phyloP scores from a whole-genome alignment of 805 yeast species.

The Starmerella tilneyi region DNA sequence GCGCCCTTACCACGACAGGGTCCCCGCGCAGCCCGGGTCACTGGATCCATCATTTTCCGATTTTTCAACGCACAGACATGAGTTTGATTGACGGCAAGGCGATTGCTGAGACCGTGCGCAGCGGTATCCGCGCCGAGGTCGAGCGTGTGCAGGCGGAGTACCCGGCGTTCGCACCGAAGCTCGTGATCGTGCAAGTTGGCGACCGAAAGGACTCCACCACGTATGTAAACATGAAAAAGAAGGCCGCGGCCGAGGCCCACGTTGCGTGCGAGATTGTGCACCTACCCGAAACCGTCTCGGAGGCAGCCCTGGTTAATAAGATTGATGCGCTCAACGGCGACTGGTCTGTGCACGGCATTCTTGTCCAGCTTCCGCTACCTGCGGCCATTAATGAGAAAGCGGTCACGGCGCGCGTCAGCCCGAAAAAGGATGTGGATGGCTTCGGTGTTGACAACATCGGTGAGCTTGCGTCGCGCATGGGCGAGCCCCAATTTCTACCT shows the following conservation, averaged over 20 bases:
- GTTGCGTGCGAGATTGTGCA: slow-evolving; percentile 57
- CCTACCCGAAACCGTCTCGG: slow-evolving; percentile 51
- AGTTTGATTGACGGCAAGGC: slow-evolving; percentile 51
- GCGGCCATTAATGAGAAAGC: slow-evolving; percentile 62
- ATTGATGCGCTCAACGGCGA: slow-evolving; percentile 62
- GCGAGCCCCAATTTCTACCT: slow-evolving; percentile 72
- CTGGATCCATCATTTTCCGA: background rate
- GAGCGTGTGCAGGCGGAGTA: slow-evolving; percentile 33
- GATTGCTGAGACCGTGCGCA: slow-evolving; percentile 46
- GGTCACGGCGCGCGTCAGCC: slow-evolving; percentile 70
- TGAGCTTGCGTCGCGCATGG: slow-evolving; percentile 78
- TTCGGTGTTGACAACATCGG: slow-evolving; percentile 84
- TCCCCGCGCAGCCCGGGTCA: slow-evolving; percentile 3
- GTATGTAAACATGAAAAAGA: slow-evolving; percentile 82
- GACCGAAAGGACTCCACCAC: slow-evolving; percentile 81
- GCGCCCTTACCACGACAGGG: slow-evolving; percentile 10
- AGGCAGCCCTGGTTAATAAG: slow-evolving; percentile 46
- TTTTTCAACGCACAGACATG: slow-evolving; percentile 14
- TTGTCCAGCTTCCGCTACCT: slow-evolving; percentile 88
- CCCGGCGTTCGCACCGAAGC: slow-evolving; percentile 54
- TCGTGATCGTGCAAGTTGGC: slow-evolving; percentile 85
- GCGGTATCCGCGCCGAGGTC: slow-evolving; percentile 42
- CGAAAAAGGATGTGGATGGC: slow-evolving; percentile 90
- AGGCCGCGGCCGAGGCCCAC: slow-evolving; percentile 78
- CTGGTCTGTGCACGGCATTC: slow-evolving; percentile 68